Conservation (phyloP, 495 filamentous ascomycete genomes). For the Xeromyces bisporus region DNA sequence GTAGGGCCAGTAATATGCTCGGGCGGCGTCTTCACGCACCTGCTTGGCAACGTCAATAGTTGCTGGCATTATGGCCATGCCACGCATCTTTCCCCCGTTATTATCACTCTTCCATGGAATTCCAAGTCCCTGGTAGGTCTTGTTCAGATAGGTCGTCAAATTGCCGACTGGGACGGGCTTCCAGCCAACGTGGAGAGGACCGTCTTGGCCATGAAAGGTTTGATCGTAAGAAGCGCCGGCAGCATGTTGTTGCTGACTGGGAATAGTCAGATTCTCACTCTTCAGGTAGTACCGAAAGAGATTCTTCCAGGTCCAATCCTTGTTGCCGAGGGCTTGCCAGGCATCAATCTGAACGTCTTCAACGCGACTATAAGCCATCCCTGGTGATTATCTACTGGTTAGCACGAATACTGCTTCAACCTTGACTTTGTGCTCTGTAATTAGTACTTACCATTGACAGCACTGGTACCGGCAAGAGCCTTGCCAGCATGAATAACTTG, state of each 20-base stretch:
- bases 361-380: conserved; percentile 30
- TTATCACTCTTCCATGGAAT: conserved; percentile 21
- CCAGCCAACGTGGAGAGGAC: conserved; percentile 33
- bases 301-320: conserved; percentile 45
- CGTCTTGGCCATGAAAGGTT: conserved; percentile 28
- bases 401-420: not conserved
- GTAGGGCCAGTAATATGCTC: conserved; percentile 29
- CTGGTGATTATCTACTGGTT: conserved; percentile 8
- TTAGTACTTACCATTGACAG: conserved; percentile 30
- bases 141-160: conserved; percentile 13
- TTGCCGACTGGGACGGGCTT: conserved; percentile 12
- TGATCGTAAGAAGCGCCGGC: conserved; percentile 28
- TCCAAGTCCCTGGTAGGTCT: conserved; percentile 14
- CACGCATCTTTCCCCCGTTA: conserved; percentile 24
- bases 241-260: conserved; percentile 19
- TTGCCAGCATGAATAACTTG: conserved; percentile 30
- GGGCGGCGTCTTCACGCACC: conserved; percentile 34
- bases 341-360: conserved; percentile 27
- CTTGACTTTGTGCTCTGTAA: not conserved
- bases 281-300: conserved; percentile 42
- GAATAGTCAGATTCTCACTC: conserved; percentile 21
- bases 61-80: conserved; percentile 23
- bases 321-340: conserved; percentile 43
- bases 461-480: conserved; percentile 35
- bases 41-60: conserved; percentile 25